A percentile compares a stretch with the other conserved stretches of the same genome.
Conservation (phyloP, 345 rosid genomes). For the Euclidium syriacum region DNA sequence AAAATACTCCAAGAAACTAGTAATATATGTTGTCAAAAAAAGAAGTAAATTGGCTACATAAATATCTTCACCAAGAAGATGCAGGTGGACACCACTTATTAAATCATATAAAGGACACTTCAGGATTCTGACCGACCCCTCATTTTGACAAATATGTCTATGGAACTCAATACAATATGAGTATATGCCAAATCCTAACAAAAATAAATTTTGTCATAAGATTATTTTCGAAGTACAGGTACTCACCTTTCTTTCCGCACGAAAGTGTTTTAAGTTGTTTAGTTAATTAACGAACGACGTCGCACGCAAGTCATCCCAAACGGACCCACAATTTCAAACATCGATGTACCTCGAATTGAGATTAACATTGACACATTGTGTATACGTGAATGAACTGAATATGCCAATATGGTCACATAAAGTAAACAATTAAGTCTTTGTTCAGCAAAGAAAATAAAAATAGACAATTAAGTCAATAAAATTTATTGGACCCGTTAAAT, state of each 20-base stretch:
- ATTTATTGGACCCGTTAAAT: slow-evolving; percentile 7
- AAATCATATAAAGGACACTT: background rate
- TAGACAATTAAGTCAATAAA: background rate
- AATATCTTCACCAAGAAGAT: background rate
- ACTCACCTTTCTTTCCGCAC: too few species aligned
- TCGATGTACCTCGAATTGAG: slow-evolving; percentile 13
- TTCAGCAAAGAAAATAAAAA: too few species aligned
- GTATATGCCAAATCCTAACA: too few species aligned
- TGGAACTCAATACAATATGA: background rate
- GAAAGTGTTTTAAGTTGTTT: too few species aligned
- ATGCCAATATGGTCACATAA: background rate
- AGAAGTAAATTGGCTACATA: too few species aligned
- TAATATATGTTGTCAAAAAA: too few species aligned
- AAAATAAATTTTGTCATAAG: too few species aligned
- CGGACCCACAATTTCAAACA: slow-evolving; percentile 16
- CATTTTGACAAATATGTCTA: background rate
- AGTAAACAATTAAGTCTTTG: background rate
- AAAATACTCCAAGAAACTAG: too few species aligned
- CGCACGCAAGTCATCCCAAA: slow-evolving; percentile 10
- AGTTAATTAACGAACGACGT: too few species aligned
- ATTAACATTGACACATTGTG: slow-evolving; percentile 1
- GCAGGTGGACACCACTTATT: background rate
- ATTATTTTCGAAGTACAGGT: too few species aligned
- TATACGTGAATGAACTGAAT: background rate
- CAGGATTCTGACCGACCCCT: background rate